These are phyloP conservation scores for Stygiomarasmius scandens DNA, from an alignment of 1,284 basidiomycete genomes.

Conservation along the genomic window DNA sequence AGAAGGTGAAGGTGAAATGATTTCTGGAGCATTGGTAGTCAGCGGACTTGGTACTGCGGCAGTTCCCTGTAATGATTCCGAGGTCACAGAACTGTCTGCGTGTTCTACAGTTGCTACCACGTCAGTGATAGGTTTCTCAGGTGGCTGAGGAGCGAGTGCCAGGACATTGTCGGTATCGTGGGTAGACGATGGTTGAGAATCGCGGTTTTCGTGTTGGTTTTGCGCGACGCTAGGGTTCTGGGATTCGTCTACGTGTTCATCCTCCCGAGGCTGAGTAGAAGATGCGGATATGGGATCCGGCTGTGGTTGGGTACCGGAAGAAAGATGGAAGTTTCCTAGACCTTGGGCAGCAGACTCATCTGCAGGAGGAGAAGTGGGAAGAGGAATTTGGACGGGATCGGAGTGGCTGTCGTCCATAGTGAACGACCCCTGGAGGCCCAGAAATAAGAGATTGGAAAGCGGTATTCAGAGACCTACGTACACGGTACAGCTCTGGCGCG, in stretches of 20 bases:
- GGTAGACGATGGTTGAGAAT: neutral
- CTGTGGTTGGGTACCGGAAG: constrained; percentile 4
- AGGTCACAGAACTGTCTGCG: neutral
- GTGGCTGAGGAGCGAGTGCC: constrained; percentile 2
- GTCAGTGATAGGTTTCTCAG: neutral
- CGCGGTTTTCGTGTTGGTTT: neutral
- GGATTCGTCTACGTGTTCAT: neutral
- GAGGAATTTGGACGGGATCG: constrained; percentile 7
- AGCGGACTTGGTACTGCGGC: neutral
- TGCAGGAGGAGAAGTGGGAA: constrained; percentile 8
- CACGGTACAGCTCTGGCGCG: neutral
- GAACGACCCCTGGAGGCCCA: constrained; percentile 1
- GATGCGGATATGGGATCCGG: neutral
- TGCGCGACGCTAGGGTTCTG: neutral
- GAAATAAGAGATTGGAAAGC: too few relatives aligned
- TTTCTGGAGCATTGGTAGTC: neutral
- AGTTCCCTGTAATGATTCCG: neutral
- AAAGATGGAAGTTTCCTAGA: neutral
- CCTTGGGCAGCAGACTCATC: neutral
- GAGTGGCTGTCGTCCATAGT: constrained; percentile 12
- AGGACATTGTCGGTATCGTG: constrained; percentile 1
- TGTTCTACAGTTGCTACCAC: neutral
- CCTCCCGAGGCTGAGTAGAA: neutral
- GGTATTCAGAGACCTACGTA: too few relatives aligned
- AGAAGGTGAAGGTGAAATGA: neutral